Base-by-base conservation (phyloP, 108 stramenopile genomes). In the Pseudonitzschia multiseries region DNA sequence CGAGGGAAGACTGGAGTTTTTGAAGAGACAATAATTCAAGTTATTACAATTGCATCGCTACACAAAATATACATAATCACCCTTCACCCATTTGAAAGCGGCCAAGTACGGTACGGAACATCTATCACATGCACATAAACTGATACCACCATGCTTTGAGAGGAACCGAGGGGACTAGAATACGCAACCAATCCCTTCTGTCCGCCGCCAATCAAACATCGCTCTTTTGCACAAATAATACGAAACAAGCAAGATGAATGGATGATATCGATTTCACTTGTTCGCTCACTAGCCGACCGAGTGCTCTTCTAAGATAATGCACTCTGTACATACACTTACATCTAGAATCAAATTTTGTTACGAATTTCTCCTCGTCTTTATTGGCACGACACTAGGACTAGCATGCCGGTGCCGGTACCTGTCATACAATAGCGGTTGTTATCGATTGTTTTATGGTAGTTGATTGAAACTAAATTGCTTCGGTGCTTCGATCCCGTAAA, bases 1-100 rank as follows among this genome's bases (percentile, higher is more conserved):
- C 32, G 17, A 29, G 43, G 28, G 66, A 67, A 21, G 66, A 67
- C 46, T 67, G 46, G 66, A 67, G 66, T 29, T 67, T 67, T 50
- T 48, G 24, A 51, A 15, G 20, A 26, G 9, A 13, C 1, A 9
- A 20, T 32, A 9, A 20, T 32, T 5, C 59, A 17, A 15, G 3
- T 3, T 60, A 3, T 28, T 3, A 31, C 4, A 24, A 17, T 15
- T 60, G 2, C 3, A 28, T 24, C 24, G 24, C 59, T 26, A 26
- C 59, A 3, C 15, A 24, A 15, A 56, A 2, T 22, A 21, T 24
- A 4, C 54, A 64, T 13, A 36, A 36, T 9, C 10, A 51, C 24
- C 54, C 21, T 26, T 26, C 54, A 64, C 12, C 26, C 22, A 43
- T 2, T 43, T 2, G 8, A 8, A 64, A 33, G 36, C 36, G 36